Percentiles rank a stretch among this genome's conserved stretches.
Conservation (phyloP, 2,329 filamentous ascomycete genomes). For the Hymenoscyphus scutula region DNA sequence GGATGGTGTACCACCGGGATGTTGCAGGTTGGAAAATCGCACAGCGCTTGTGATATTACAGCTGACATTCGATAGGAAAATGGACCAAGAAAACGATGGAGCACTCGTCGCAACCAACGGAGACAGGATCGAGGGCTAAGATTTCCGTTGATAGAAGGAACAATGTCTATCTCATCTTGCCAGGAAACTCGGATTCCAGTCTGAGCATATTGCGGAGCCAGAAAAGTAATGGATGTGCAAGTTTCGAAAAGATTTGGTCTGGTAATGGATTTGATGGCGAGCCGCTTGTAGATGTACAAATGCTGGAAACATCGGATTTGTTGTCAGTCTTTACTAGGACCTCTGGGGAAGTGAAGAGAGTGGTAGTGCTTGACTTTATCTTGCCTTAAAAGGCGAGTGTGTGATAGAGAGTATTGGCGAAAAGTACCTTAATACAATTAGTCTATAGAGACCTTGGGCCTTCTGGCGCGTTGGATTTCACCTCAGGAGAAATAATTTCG, state of each 20-base stretch:
- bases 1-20: constrained; percentile 28
- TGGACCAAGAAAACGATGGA: constrained; percentile 23
- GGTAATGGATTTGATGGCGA: constrained; percentile 30
- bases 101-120: constrained; percentile 20
- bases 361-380: constrained; percentile 29
- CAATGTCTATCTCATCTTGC: constrained; percentile 21
- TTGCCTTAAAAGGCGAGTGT: not conserved
- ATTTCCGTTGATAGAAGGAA: constrained; percentile 22
- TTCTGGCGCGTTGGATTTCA: not conserved
- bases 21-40: constrained; percentile 16
- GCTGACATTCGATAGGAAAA: constrained; percentile 15
- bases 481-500: not conserved
- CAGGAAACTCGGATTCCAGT: constrained; percentile 28
- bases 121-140: constrained; percentile 26
- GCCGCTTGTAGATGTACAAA: constrained; percentile 27
- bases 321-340: constrained; percentile 31
- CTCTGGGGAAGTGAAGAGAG: constrained; percentile 3
- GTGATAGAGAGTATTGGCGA: too few relatives aligned
- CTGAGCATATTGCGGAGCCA: constrained; percentile 23
- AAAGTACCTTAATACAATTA: too few relatives aligned
- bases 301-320: constrained; percentile 21
- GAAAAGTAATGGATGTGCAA: constrained; percentile 10
- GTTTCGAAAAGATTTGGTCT: constrained; percentile 23
- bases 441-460: too few relatives aligned
- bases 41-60: not conserved